These are phyloP conservation scores for Dionaea muscipula DNA, from an alignment of 179 eudicot species.

Conservation along the genomic window DNA sequence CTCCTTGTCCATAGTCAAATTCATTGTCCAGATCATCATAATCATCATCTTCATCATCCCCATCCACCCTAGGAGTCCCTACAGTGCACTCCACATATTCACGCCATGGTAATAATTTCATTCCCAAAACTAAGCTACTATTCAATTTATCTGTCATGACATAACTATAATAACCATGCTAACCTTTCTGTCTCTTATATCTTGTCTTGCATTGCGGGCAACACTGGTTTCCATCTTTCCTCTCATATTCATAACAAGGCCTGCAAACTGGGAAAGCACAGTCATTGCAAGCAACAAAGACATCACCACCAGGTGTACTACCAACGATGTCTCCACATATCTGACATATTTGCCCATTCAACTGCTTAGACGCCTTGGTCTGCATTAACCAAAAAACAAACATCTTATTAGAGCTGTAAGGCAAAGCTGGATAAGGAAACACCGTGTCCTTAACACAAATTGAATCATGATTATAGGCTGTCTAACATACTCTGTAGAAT, in stretches of 20 bases:
- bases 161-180: constrained; percentile 7
- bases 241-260: constrained; percentile 83
- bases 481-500: too few relatives aligned
- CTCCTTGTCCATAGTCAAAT: constrained; percentile 47
- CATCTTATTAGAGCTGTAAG: neutral
- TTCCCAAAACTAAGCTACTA: neutral
- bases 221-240: constrained; percentile 75
- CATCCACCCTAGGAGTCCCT: constrained; percentile 87
- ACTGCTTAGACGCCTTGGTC: constrained; percentile 45
- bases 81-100: constrained; percentile 7
- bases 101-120: constrained; percentile 1
- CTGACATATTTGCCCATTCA: constrained; percentile 66
- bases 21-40: constrained; percentile 80
- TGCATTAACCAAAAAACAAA: constrained; percentile 21
- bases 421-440: too few relatives aligned
- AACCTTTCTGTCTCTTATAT: constrained; percentile 81
- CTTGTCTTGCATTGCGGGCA: constrained; percentile 93
- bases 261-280: constrained; percentile 90
- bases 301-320: constrained; percentile 34
- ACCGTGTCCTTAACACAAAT: too few relatives aligned
- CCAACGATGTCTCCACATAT: constrained; percentile 83
- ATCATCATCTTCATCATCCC: constrained; percentile 92
- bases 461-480: too few relatives aligned
- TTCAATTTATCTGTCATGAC: neutral
- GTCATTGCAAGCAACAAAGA: constrained; percentile 87